Percentiles rank a stretch among this genome's conserved stretches.
Evolutionary conservation across 2,329 filamentous ascomycete genomes (phyloP).

Genomic region (Fusarium nurragi): DNA sequence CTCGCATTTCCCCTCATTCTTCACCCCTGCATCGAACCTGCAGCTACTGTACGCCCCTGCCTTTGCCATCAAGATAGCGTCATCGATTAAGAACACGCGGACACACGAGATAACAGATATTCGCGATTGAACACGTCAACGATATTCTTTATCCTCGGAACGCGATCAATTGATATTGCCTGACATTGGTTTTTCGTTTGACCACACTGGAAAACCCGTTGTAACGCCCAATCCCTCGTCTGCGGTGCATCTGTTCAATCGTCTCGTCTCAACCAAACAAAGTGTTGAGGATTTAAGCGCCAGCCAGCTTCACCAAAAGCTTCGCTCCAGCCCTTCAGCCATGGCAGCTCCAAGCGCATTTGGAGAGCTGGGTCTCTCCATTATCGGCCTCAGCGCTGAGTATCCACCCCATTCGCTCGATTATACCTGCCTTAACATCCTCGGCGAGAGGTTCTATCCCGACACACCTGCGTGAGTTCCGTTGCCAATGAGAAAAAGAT

Average conservation of each 20-base stretch:
- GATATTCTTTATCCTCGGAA: slow-evolving; percentile 1
- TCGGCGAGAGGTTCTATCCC: slow-evolving; percentile 67
- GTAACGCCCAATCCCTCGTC: neutral
- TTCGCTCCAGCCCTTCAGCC: slow-evolving; percentile 14
- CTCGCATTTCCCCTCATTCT: slow-evolving; percentile 7
- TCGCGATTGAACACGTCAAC: slow-evolving; percentile 23
- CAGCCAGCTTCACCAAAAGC: slow-evolving; percentile 1
- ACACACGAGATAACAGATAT: slow-evolving; percentile 15
- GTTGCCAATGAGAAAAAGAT: neutral
- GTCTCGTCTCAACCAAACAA: slow-evolving; percentile 21
- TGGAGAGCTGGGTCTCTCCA: slow-evolving; percentile 66
- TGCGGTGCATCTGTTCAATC: neutral
- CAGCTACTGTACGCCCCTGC: slow-evolving; percentile 13
- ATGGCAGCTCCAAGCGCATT: slow-evolving; percentile 57
- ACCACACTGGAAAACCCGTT: neutral
- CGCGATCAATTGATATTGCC: slow-evolving; percentile 13
- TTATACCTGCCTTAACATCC: slow-evolving; percentile 59
- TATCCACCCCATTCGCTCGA: slow-evolving; percentile 67
- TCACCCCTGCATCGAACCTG: slow-evolving; percentile 25
- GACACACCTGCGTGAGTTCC: slow-evolving; percentile 65
- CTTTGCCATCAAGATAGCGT: slow-evolving; percentile 34
- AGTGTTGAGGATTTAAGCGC: slow-evolving; percentile 30
- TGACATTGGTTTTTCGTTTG: neutral
- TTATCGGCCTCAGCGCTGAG: slow-evolving; percentile 66
- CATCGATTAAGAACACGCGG: slow-evolving; percentile 33